Evolutionary conservation across 2,329 filamentous ascomycete genomes (phyloP), one percentile per base, ranked within the genome.

Genomic region (Colletotrichum siamense): DNA sequence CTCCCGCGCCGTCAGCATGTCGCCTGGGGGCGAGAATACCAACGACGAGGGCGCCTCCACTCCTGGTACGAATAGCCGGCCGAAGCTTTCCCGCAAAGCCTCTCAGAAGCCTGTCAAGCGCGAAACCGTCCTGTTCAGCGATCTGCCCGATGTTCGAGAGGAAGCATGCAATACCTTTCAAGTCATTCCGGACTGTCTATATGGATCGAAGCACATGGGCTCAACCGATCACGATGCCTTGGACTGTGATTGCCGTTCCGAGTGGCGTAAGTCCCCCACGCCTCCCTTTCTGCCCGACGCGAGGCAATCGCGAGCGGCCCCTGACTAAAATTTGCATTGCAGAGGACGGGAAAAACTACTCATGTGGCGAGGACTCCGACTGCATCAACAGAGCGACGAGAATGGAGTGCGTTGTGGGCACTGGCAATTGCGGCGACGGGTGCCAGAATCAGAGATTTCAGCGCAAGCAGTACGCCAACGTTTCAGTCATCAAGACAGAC

Each of bases 311-410:
- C 78, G 57, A 75, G 78, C 73, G 75, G 39, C 52, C 66, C 55
- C 65, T 67, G 69, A 78, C 79, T 73, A 73, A 77, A 57, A 26
- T 65, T 65, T 12, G 26, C 36, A 26, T 8, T 79, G 24, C 81
- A 94, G 92, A 86, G 44, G 87, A 92, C 83, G 90, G 91, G 78
- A 84, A 87, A 78, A 99, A 99, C 84, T 86, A 94, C 86, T 96
- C 97, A 66, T 99, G 97, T 84, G 96, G 95, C 79, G 96, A 98
- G 81, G 95, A 98, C 85, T 98, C 96, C 18, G 96, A 99, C 85
- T 99, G 97, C 86, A 99, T 99, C 89, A 99, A 99, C 85, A 95
- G 97, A 81, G 95, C 95, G 74, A 99, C 96, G 75, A 99, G 98
- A 85, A 98, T 99, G 92, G 97, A 99, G 87, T 99, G 97, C 84